Conservation (phyloP, 768 basidiomycete genomes). For the Gloeostereum incarnatum region DNA sequence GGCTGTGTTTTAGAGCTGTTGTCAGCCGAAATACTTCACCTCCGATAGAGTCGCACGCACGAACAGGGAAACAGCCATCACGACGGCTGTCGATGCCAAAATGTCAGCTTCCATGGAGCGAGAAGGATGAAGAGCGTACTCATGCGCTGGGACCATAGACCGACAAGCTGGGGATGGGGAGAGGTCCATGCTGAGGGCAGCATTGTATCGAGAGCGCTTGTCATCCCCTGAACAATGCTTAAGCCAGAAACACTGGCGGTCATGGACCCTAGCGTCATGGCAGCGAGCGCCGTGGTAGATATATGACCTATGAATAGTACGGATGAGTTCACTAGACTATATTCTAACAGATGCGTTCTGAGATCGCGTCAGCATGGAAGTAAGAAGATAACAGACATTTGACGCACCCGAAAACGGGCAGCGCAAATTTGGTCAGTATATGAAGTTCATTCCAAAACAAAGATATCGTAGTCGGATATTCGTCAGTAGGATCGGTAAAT, state of each 20-base stretch:
- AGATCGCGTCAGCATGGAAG: constrained; percentile 4
- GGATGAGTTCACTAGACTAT: constrained; percentile 74
- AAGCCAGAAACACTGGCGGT: constrained; percentile 67
- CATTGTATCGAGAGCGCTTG: constrained; percentile 85
- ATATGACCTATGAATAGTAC: constrained; percentile 88
- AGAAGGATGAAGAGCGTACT: constrained; percentile 28
- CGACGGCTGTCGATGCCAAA: constrained; percentile 36
- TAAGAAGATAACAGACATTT: neutral
- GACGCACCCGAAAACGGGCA: constrained; percentile 66
- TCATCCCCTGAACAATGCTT: constrained; percentile 75
- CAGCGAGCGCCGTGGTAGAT: constrained; percentile 84
- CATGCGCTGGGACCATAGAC: constrained; percentile 89
- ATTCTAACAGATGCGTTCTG: constrained; percentile 78
- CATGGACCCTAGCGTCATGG: constrained; percentile 67
- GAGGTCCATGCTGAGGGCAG: constrained; percentile 96
- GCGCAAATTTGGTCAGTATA: constrained; percentile 52
- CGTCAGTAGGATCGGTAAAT: too few relatives aligned
- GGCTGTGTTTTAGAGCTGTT: neutral
- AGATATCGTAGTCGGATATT: too few relatives aligned
- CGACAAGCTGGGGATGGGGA: constrained; percentile 71
- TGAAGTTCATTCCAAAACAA: constrained; percentile 43
- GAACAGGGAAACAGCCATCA: constrained; percentile 46
- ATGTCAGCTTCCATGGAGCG: neutral
- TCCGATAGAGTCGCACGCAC: constrained; percentile 28
- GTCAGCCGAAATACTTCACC: neutral